Evolutionary conservation across 768 basidiomycete species (phyloP), one percentile per base, ranked within the genome.

Genomic region (Leccinum fibrillosum): DNA sequence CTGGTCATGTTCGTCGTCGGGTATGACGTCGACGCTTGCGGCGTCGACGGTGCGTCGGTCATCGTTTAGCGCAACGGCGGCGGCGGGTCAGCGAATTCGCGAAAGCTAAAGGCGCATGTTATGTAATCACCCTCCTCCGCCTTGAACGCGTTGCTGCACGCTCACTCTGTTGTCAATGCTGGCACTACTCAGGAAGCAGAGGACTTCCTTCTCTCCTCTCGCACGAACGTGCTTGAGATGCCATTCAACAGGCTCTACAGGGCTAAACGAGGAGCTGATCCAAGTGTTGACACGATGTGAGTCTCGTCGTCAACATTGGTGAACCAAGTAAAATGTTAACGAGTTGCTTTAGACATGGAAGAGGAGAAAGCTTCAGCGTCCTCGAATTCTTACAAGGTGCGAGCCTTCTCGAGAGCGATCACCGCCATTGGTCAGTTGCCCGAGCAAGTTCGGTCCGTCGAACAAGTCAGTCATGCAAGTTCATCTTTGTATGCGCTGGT

Each of bases 381-480:
- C 21, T 56, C 71, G n/a, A 84, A 83, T 58, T 58, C 59, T 5
- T 83, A 75, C 73, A 84, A 82, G 72, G 68, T 84, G 17, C 74
- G 76, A 54, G 80, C 83, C 21, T 84, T 80, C 61, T 69, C 71
- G 47, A 76, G 69, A 56, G 83, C 83, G 3, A 82, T 85, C 54
- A 70, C 68, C 8, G 71, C 69, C 30, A 74, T 85, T 47, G 61
- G 69, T 28, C 62, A 70, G 39, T 62, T 82, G 3, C 67, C 78
- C 17, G 67, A 75, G 56, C 79, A 79, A 51, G 75, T 84, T 53
- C 73, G 66, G 45, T 76, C 80, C 7, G 77, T 73, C 35, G 72
- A 72, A 35, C 79, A 84, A 55, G 74, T 78, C 19, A 49, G 30
- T 25, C 52, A 65, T 59, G 70, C 62, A 66, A 64, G 69, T 60